Percentiles rank a stretch among this genome's conserved stretches.
Evolutionary conservation across 2,329 filamentous ascomycete species (phyloP).

Genomic region (Aureobasidium namibiae): DNA sequence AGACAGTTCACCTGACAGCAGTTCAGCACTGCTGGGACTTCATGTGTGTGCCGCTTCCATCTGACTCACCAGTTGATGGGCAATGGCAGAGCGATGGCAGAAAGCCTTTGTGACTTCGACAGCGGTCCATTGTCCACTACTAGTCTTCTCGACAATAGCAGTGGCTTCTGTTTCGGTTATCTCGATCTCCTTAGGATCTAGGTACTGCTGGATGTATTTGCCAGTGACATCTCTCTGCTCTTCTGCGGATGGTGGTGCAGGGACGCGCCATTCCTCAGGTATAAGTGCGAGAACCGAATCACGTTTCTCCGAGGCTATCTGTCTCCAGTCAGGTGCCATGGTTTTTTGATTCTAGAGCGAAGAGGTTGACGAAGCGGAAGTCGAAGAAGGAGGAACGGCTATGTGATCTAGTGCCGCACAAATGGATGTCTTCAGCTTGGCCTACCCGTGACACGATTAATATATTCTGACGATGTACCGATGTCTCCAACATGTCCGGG

Average conservation of each 20-base stretch:
- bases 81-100: constrained; percentile 47
- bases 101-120: constrained; percentile 49
- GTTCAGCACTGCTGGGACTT: not conserved
- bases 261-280: constrained; percentile 48
- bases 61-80: constrained; percentile 37
- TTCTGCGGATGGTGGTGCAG: constrained; percentile 38
- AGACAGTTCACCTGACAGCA: constrained; percentile 26
- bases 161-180: constrained; percentile 55
- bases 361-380: not conserved
- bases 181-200: constrained; percentile 45
- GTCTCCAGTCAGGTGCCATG: constrained; percentile 37
- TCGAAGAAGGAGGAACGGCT: not conserved
- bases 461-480: not conserved
- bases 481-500: not conserved
- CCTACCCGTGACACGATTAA: not conserved
- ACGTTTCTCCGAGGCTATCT: constrained; percentile 44
- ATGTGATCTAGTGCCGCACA: not conserved
- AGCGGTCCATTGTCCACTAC: constrained; percentile 47
- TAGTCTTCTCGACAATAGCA: constrained; percentile 47
- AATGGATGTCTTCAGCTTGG: not conserved
- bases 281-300: constrained; percentile 47
- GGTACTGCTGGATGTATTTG: constrained; percentile 47
- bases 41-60: not conserved
- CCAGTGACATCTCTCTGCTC: constrained; percentile 51
- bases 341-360: not conserved